Conservation (phyloP, 2,329 filamentous ascomycete species). For the Apiospora rasikravindrae region DNA sequence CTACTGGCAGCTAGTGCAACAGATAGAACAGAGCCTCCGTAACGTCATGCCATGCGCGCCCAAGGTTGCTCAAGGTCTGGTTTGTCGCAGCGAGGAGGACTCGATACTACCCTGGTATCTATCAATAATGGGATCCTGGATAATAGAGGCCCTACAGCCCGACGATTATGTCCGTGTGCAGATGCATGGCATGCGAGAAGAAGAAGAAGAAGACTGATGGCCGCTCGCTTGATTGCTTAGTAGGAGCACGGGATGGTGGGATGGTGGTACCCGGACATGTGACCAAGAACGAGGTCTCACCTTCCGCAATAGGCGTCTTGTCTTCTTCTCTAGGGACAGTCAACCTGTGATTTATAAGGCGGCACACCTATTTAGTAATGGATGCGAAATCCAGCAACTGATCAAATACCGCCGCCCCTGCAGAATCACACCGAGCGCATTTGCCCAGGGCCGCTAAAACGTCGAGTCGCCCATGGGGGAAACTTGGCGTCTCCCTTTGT, state of each 20-base stretch:
- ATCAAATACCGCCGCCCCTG: not conserved
- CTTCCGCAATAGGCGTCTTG: not conserved
- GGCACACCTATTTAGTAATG: not conserved
- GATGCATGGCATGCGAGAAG: not conserved
- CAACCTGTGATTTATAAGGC: not conserved
- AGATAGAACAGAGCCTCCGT: constrained; percentile 9
- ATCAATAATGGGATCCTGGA: not conserved
- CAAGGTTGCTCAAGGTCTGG: not conserved
- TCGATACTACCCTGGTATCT: constrained; percentile 1
- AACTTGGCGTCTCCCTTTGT: not conserved
- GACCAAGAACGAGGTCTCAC: not conserved
- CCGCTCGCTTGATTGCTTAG: not conserved
- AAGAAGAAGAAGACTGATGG: no score
- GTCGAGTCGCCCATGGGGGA: not conserved
- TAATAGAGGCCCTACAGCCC: not conserved
- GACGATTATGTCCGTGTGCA: no score
- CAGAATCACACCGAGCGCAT: no score
- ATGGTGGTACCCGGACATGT: not conserved
- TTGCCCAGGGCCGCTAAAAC: not conserved
- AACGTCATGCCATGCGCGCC: not conserved
- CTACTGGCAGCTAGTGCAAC: not conserved
- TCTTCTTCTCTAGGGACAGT: not conserved
- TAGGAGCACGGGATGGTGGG: not conserved
- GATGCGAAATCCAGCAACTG: not conserved
- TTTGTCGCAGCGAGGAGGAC: not conserved